Evolutionary conservation across 2,329 filamentous ascomycete species (phyloP).

Genomic region (Nemania sp.): DNA sequence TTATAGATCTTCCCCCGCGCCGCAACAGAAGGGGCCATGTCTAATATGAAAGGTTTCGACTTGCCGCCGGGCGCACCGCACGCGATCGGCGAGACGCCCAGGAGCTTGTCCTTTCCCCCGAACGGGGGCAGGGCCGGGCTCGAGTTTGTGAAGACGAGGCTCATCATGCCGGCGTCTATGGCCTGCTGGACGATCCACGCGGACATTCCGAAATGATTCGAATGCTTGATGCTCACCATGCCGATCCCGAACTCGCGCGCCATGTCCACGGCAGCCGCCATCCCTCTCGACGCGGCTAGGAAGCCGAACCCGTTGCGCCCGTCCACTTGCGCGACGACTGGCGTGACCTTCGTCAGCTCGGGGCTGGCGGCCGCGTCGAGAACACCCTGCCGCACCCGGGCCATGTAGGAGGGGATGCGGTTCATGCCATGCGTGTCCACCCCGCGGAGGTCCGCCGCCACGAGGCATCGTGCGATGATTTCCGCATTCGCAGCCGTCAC

Average conservation of each 20-base stretch:
- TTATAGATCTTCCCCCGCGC: slow-evolving; percentile 76
- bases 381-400: slow-evolving; percentile 70
- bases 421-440: slow-evolving; percentile 82
- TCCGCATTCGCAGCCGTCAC: slow-evolving; percentile 62
- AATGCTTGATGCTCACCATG: slow-evolving; percentile 75
- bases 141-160: slow-evolving; percentile 72
- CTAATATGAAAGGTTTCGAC: slow-evolving; percentile 69
- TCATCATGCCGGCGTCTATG: slow-evolving; percentile 72
- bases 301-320: slow-evolving; percentile 78
- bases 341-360: slow-evolving; percentile 64
- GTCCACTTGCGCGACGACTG: slow-evolving; percentile 70
- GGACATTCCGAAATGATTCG: slow-evolving; percentile 83
- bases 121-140: slow-evolving; percentile 73
- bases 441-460: slow-evolving; percentile 76
- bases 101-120: slow-evolving; percentile 69
- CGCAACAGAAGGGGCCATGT: slow-evolving; percentile 73
- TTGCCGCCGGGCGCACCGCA: slow-evolving; percentile 72
- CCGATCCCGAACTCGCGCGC: slow-evolving; percentile 71
- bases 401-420: slow-evolving; percentile 77
- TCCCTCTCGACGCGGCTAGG: slow-evolving; percentile 67
- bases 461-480: slow-evolving; percentile 68
- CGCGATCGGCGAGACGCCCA: slow-evolving; percentile 75
- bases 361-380: slow-evolving; percentile 66
- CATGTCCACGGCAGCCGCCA: slow-evolving; percentile 69
- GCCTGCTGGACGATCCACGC: slow-evolving; percentile 82